Evolutionary conservation across 2,329 filamentous ascomycete genomes (phyloP), one percentile per base, ranked within the genome.

Genomic region (Trichophaea hybrida): DNA sequence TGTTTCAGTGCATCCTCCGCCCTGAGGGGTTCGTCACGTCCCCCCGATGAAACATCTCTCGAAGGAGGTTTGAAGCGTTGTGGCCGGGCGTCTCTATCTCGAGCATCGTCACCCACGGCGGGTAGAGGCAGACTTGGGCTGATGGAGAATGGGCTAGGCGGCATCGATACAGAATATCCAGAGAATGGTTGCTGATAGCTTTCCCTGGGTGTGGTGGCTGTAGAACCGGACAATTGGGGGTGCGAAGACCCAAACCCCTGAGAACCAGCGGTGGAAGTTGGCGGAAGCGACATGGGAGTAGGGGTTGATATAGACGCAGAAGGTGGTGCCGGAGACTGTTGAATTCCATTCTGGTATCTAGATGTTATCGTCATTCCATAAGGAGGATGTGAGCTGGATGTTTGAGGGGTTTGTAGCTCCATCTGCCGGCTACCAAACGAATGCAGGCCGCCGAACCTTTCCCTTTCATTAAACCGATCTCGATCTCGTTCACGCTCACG

Each of bases 381-480:
- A 15, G 62, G 59, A 37, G 60, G 51, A 46, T 66, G 61, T 13
- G 64, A 63, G 32, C 60, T 64, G 5, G 64, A 64, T 34, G 63
- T 65, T 35, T 62, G 63, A 12, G 61, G 61, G 38, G 12, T 35
- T 35, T 40, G 53, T 15, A 70, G 69, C 59, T 73, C 70, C 37
- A 72, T 69, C 34, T 55, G 52, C 37, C 61, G 60, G 15, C 60
- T 46, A 32, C 59, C 65, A 61, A 60, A 64, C 50, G 44, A 44
- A 61, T 50, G 40, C n/a, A 55, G 40, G 5, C 31, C 13, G 7
- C 44, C 44, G 44, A 12, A 12, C 6, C 53, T 71, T 59, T 76
- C 74, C 6, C 74, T 69, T 52, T 76, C 74, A 5, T 74, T 69
- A 43, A 59, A 55, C 38, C 49, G 61, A 24, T 63, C 57, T 7